A percentile compares a stretch with the other conserved stretches of the same genome.
These are phyloP conservation scores for Hymenoscyphus scutula DNA, from an alignment of 2,329 filamentous ascomycete species.

Conservation along the genomic window DNA sequence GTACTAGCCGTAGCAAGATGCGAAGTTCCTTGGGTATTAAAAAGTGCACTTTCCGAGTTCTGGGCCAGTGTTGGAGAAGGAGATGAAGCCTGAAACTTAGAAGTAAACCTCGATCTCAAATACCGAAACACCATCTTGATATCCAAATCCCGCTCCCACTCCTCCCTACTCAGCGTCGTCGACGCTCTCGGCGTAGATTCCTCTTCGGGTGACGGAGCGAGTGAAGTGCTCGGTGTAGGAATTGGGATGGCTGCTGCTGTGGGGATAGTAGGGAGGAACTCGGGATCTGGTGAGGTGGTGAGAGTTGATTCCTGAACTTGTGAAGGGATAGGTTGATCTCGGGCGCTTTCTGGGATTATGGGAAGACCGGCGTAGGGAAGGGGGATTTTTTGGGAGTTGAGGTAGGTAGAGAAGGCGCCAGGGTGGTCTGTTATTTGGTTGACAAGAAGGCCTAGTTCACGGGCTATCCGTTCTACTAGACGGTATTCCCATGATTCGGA, in stretches of 20 bases:
- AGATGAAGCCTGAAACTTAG: constrained; percentile 36
- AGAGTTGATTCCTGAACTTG: constrained; percentile 11
- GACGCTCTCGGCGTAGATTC: constrained; percentile 29
- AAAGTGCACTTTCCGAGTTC: constrained; percentile 33
- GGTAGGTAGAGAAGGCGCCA: constrained; percentile 83
- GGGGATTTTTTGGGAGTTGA: constrained; percentile 59
- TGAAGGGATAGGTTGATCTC: constrained; percentile 24
- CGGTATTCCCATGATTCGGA: constrained; percentile 68
- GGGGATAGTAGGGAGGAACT: constrained; percentile 33
- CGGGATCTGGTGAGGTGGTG: constrained; percentile 17
- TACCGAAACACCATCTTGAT: constrained; percentile 90
- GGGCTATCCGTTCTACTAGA: constrained; percentile 79
- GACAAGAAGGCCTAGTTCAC: constrained; percentile 80
- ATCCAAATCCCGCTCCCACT: constrained; percentile 91
- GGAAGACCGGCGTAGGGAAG: constrained; percentile 78
- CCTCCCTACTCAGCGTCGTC: constrained; percentile 32
- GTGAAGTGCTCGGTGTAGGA: constrained; percentile 17
- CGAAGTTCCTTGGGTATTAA: constrained; percentile 39
- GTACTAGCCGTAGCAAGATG: constrained; percentile 50
- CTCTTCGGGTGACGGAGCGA: constrained; percentile 13
- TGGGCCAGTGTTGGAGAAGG: constrained; percentile 37
- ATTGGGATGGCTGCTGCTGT: constrained; percentile 27
- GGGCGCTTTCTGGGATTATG: constrained; percentile 54
- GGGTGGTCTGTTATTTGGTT: constrained; percentile 83
- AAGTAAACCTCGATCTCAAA: constrained; percentile 70